Conservation (phyloP, 2,329 filamentous ascomycete genomes). For the Fonsecaea multimorphosa region DNA sequence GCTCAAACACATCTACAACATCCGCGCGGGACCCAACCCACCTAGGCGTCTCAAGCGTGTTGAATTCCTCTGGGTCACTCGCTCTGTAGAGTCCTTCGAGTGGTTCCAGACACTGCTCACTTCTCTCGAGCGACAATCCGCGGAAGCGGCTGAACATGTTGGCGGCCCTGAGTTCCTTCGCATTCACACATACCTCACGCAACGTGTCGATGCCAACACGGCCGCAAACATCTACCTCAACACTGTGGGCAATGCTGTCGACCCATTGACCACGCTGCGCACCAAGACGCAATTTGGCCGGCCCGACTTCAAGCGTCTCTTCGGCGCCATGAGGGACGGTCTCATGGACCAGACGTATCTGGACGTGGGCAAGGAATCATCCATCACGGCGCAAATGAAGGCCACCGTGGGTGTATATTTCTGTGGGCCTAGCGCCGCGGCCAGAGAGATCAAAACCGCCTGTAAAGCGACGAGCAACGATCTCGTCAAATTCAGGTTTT, state of each 20-base stretch:
- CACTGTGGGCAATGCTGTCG: slow-evolving; percentile 82
- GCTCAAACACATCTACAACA: slow-evolving; percentile 97
- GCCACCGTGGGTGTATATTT: slow-evolving; percentile 87
- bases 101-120: slow-evolving; percentile 97
- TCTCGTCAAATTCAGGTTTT: slow-evolving; percentile 93
- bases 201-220: slow-evolving; percentile 88
- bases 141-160: slow-evolving; percentile 66
- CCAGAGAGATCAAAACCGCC: slow-evolving; percentile 82
- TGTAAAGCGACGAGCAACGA: slow-evolving; percentile 73
- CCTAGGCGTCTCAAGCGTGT: slow-evolving; percentile 88
- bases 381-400: slow-evolving; percentile 67
- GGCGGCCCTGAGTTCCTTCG: slow-evolving; percentile 78
- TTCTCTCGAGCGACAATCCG: slow-evolving; percentile 85
- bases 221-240: slow-evolving; percentile 97
- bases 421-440: slow-evolving; percentile 82
- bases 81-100: slow-evolving; percentile 92
- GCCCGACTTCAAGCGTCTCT: slow-evolving; percentile 82
- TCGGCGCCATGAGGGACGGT: slow-evolving; percentile 84
- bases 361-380: slow-evolving; percentile 75
- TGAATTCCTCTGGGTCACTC: slow-evolving; percentile 99
- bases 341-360: slow-evolving; percentile 86
- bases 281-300: slow-evolving; percentile 92
- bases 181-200: slow-evolving; percentile 97
- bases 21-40: slow-evolving; percentile 86
- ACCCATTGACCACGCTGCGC: slow-evolving; percentile 90